These are phyloP conservation scores for Pseudogymnoascus destructans DNA, from an alignment of 2,329 filamentous ascomycete genomes.

Conservation along the genomic window DNA sequence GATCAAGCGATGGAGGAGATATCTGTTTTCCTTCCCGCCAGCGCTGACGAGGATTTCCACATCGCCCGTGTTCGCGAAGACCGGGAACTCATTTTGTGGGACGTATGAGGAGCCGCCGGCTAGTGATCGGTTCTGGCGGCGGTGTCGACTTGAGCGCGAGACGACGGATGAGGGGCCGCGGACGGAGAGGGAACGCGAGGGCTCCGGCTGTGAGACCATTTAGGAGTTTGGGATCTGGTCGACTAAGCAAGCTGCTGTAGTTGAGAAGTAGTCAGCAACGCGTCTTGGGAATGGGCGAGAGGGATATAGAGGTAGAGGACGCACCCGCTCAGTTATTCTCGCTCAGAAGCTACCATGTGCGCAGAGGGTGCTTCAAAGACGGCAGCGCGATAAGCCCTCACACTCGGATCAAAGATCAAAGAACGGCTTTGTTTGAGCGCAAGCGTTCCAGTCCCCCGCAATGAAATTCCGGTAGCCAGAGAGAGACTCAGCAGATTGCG, in stretches of 20 bases:
- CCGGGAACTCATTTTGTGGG: constrained; percentile 80
- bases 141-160: constrained; percentile 45
- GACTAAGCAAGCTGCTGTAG: constrained; percentile 21
- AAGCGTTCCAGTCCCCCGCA: constrained; percentile 4
- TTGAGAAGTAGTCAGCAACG: constrained; percentile 11
- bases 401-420: constrained; percentile 1
- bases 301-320: neutral
- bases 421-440: constrained; percentile 3
- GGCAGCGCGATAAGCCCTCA: constrained; percentile 1
- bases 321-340: constrained; percentile 1
- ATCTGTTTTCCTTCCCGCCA: constrained; percentile 61
- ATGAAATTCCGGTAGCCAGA: neutral
- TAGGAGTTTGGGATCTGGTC: constrained; percentile 7
- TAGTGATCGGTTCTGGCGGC: constrained; percentile 71
- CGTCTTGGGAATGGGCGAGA: neutral
- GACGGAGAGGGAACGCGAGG: constrained; percentile 39
- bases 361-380: neutral
- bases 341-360: constrained; percentile 9
- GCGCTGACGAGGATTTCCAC: constrained; percentile 74
- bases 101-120: constrained; percentile 56
- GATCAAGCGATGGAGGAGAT: constrained; percentile 77
- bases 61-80: constrained; percentile 82
- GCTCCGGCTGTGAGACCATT: constrained; percentile 53
- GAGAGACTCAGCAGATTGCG: constrained; percentile 4
- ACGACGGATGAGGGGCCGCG: constrained; percentile 50